These are phyloP conservation scores for Cryphonectria parasitica DNA, from an alignment of 2,329 filamentous ascomycete species.

Conservation along the genomic window DNA sequence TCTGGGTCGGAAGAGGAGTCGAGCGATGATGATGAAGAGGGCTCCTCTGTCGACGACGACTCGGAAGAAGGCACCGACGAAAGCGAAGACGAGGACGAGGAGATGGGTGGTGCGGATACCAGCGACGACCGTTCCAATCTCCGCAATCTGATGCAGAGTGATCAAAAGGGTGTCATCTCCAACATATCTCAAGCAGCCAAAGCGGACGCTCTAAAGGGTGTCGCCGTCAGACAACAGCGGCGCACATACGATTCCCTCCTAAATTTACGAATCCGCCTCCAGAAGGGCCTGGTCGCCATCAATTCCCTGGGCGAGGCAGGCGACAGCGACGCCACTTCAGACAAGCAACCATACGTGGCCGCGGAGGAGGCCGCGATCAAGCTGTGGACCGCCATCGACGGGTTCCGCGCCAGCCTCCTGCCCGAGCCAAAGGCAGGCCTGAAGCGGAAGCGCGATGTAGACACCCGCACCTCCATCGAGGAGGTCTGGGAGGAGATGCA, in stretches of 20 bases:
- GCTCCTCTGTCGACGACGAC: conserved; percentile 37
- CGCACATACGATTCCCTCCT: conserved; percentile 85
- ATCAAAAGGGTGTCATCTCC: conserved; percentile 68
- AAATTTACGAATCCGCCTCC: conserved; percentile 87
- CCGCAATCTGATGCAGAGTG: conserved; percentile 67
- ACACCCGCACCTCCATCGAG: conserved; percentile 60
- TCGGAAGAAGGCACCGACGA: conserved; percentile 41
- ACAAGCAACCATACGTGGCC: conserved; percentile 64
- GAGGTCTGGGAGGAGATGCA: conserved; percentile 76
- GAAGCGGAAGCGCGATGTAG: conserved; percentile 64
- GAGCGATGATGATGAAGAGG: conserved; percentile 31
- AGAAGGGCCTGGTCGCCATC: conserved; percentile 83
- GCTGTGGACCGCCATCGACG: conserved; percentile 80
- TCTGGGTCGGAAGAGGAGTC: conserved; percentile 33
- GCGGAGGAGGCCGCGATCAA: conserved; percentile 86
- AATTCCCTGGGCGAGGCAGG: conserved; percentile 69
- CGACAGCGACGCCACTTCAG: conserved; percentile 39
- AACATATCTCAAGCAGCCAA: conserved; percentile 67
- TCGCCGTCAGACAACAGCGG: conserved; percentile 83
- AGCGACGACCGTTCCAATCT: conserved; percentile 58
- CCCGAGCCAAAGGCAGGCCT: conserved; percentile 53
- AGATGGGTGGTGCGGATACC: conserved; percentile 38
- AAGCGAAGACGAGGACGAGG: conserved; percentile 37
- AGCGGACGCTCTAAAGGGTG: conserved; percentile 81
- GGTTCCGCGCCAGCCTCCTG: conserved; percentile 65